phyloP scores from a whole-genome alignment of 306 rosid species.

The Prunus salicina region DNA sequence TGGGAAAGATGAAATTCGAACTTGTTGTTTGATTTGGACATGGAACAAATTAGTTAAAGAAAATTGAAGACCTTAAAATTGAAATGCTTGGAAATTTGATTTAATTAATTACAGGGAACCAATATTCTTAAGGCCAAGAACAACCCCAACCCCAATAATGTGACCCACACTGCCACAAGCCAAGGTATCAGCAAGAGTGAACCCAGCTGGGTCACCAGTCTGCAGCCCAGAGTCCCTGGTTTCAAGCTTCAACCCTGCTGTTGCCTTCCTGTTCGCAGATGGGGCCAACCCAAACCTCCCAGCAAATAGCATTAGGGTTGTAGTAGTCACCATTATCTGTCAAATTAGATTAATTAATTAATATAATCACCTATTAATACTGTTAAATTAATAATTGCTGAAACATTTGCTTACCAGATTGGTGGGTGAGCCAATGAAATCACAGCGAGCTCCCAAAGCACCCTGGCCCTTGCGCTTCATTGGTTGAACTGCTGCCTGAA shows the following conservation, averaged over 20 bases:
- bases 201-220: slow-evolving; percentile 96
- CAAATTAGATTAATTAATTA: background rate
- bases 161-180: slow-evolving; percentile 88
- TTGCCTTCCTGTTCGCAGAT: slow-evolving; percentile 89
- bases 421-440: slow-evolving; percentile 83
- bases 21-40: background rate
- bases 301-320: slow-evolving; percentile 89
- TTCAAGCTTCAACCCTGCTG: slow-evolving; percentile 88
- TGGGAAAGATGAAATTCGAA: too few species aligned
- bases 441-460: slow-evolving; percentile 84
- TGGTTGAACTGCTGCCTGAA: slow-evolving; percentile 62
- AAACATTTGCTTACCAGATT: slow-evolving; percentile 54
- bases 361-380: background rate
- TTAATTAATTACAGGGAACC: slow-evolving; percentile 53
- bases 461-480: slow-evolving; percentile 71
- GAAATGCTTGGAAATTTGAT: background rate
- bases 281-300: slow-evolving; percentile 98
- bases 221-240: slow-evolving; percentile 90
- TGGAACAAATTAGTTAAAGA: background rate
- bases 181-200: slow-evolving; percentile 97
- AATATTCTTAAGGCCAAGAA: slow-evolving; percentile 84
- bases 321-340: slow-evolving; percentile 80
- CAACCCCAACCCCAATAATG: slow-evolving; percentile 95
- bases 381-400: background rate
- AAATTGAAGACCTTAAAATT: background rate